Percentiles rank a stretch among this genome's conserved stretches.
Conservation (phyloP, 1,139 yeast species). For the Suhomyces bribrorum region DNA sequence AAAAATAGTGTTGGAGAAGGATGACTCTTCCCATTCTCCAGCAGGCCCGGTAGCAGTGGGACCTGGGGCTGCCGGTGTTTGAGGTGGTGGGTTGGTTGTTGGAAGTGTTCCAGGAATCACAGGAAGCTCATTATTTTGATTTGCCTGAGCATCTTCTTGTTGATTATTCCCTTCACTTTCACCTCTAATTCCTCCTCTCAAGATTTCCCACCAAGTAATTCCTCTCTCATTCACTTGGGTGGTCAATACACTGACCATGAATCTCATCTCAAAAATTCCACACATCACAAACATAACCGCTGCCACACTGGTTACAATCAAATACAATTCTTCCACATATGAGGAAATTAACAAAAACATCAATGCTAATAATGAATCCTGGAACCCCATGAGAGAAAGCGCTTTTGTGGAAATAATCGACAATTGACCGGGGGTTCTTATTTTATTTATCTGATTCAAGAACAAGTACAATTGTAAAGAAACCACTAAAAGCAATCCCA, state of each 20-base stretch:
- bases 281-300: constrained; percentile 70
- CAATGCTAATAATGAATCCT: constrained; percentile 73
- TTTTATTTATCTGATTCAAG: constrained; percentile 63
- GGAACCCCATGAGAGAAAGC: constrained; percentile 63
- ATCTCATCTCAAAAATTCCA: constrained; percentile 75
- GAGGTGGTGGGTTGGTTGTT: constrained; percentile 7
- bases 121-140: constrained; percentile 2
- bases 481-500: constrained; percentile 50
- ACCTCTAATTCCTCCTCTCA: constrained; percentile 44
- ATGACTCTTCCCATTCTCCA: constrained; percentile 43
- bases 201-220: constrained; percentile 63
- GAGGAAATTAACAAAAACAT: constrained; percentile 61
- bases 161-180: constrained; percentile 8
- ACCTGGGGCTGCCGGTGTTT: constrained; percentile 4
- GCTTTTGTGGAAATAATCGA: constrained; percentile 38
- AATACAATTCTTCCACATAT: constrained; percentile 55
- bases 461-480: constrained; percentile 33
- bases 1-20: constrained; percentile 60
- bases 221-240: constrained; percentile 76
- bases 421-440: constrained; percentile 79
- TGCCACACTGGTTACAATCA: constrained; percentile 70
- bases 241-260: constrained; percentile 65
- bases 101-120: constrained; percentile 6
- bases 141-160: not conserved
- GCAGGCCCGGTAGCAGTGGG: constrained; percentile 10